Percentiles rank a stretch among this genome's conserved stretches.
phyloP scores from a whole-genome alignment of 2,329 filamentous ascomycete species.

The Penicillium sp. region DNA sequence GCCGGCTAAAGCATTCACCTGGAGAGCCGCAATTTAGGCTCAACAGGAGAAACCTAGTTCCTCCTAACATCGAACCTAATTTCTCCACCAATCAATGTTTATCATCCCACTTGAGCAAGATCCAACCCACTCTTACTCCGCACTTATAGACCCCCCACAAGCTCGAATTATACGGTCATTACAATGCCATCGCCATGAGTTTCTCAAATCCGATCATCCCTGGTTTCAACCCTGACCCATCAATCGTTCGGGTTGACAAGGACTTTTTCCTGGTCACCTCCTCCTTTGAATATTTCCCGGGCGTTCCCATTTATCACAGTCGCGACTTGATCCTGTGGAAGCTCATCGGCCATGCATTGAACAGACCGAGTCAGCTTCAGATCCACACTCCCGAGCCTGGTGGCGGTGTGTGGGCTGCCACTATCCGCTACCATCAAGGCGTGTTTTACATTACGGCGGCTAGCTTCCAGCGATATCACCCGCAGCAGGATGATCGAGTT shows the following conservation, averaged over 20 bases:
- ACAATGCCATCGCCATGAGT: slow-evolving; percentile 13
- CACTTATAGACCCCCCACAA: neutral
- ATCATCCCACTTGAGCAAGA: neutral
- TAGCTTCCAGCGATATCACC: slow-evolving; percentile 45
- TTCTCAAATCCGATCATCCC: slow-evolving; percentile 55
- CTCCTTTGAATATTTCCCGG: slow-evolving; percentile 64
- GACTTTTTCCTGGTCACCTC: slow-evolving; percentile 64
- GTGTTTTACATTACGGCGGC: slow-evolving; percentile 52
- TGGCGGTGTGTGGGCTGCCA: slow-evolving; percentile 51
- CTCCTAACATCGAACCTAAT: neutral
- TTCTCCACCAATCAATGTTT: slow-evolving; percentile 5
- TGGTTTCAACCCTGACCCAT: slow-evolving; percentile 65
- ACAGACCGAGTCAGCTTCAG: slow-evolving; percentile 36
- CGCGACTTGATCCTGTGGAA: slow-evolving; percentile 47
- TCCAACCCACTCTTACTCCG: neutral
- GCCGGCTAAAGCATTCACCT: neutral
- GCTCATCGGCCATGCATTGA: slow-evolving; percentile 39
- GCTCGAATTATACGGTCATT: neutral
- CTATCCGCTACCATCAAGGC: slow-evolving; percentile 48
- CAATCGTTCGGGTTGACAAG: slow-evolving; percentile 51
- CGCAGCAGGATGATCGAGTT: slow-evolving; percentile 48
- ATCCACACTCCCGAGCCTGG: slow-evolving; percentile 36
- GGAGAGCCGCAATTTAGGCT: neutral
- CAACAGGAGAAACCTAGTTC: neutral
- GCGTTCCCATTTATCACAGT: slow-evolving; percentile 62